Conservation (phyloP, 495 filamentous ascomycete species). For the Daldinia childiae region DNA sequence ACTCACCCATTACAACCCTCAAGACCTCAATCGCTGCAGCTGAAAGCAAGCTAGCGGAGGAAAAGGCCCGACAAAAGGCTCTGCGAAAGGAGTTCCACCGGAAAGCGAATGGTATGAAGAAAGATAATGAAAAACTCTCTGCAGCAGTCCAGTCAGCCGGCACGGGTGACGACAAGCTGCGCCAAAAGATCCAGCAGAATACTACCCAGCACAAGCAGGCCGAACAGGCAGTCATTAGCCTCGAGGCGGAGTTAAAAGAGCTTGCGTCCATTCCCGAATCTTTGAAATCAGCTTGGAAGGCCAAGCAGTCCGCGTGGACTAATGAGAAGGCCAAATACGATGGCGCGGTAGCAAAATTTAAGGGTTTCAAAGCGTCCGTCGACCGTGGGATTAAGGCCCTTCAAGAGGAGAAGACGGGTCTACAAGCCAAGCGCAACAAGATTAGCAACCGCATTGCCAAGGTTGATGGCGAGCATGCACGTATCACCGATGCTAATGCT, state of each 20-base stretch:
- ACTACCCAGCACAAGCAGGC: conserved; percentile 82
- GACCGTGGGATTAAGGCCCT: conserved; percentile 71
- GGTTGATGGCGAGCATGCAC: conserved; percentile 80
- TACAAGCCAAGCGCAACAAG: conserved; percentile 81
- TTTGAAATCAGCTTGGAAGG: conserved; percentile 67
- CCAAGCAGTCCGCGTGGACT: conserved; percentile 69
- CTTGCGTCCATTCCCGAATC: conserved; percentile 75
- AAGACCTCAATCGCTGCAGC: conserved; percentile 85
- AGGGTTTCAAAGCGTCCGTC: conserved; percentile 68
- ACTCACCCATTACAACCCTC: conserved; percentile 89
- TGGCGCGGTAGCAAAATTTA: conserved; percentile 65
- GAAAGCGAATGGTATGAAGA: conserved; percentile 72
- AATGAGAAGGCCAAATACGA: conserved; percentile 71
- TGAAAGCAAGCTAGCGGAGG: conserved; percentile 79
- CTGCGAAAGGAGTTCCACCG: conserved; percentile 82
- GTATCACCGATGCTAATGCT: conserved; percentile 78
- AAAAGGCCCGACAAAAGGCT: conserved; percentile 76
- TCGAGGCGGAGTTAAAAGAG: conserved; percentile 72
- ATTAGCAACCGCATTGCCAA: conserved; percentile 77
- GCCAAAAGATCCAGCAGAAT: conserved; percentile 79
- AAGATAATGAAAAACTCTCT: conserved; percentile 80
- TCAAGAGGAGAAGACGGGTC: conserved; percentile 70
- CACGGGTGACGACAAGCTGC: conserved; percentile 81
- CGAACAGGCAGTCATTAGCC: conserved; percentile 71
- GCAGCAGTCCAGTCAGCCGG: conserved; percentile 74